Evolutionary conservation across 345 rosid genomes (phyloP).

Genomic region (Passiflora organensis): DNA sequence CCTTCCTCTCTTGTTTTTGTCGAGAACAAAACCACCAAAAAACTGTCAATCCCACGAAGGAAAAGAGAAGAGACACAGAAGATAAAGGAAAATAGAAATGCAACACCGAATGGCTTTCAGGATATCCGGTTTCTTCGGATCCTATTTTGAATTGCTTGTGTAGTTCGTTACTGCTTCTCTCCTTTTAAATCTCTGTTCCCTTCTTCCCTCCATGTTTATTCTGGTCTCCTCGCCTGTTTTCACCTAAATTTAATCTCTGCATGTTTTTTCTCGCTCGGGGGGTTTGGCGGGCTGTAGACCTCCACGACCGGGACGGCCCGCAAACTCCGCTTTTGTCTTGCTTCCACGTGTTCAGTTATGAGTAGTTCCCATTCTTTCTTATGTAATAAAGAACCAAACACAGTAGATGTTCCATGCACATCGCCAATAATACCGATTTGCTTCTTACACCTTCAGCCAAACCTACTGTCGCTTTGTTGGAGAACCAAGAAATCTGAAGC

Average conservation of each 20-base stretch:
- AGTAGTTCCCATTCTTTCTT: too few relatives aligned
- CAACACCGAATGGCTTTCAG: too few relatives aligned
- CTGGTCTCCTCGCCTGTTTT: background rate
- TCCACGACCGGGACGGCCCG: constrained; percentile 1
- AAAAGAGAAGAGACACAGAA: background rate
- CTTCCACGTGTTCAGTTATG: too few relatives aligned
- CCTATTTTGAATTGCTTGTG: constrained; percentile 9
- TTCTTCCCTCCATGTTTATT: background rate
- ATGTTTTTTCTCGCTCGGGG: constrained; percentile 5
- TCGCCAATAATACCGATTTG: too few relatives aligned
- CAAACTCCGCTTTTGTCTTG: constrained; percentile 3
- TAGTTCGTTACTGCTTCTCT: background rate
- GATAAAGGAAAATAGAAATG: background rate
- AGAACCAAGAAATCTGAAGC: too few relatives aligned
- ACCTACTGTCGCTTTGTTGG: too few relatives aligned
- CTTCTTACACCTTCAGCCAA: too few relatives aligned
- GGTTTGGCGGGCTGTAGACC: constrained; percentile 6
- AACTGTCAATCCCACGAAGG: constrained; percentile 5
- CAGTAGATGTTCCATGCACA: too few relatives aligned
- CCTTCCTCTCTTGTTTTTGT: background rate
- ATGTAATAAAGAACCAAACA: too few relatives aligned
- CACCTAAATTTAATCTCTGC: background rate
- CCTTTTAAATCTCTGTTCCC: constrained; percentile 17
- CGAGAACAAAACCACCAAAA: constrained; percentile 8
- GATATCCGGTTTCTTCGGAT: constrained; percentile 33